phyloP scores from a whole-genome alignment of 495 filamentous ascomycete species.

The Xylaria intraflava region DNA sequence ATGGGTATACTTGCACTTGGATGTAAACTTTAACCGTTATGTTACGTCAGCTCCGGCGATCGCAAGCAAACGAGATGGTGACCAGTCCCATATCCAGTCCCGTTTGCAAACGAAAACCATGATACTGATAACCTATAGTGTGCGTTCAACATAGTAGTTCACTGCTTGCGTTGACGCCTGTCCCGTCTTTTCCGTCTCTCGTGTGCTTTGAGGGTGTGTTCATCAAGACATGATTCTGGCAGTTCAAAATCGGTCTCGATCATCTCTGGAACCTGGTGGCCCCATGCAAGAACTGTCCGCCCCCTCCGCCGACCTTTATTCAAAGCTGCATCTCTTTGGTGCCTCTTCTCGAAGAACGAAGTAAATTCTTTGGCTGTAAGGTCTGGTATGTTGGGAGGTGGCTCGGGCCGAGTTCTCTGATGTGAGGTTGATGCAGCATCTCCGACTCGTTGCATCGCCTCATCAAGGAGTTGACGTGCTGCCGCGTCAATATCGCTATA shows the following conservation, averaged over 20 bases:
- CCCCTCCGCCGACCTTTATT: constrained; percentile 52
- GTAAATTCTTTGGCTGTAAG: constrained; percentile 57
- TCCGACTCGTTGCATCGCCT: constrained; percentile 46
- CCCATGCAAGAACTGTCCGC: constrained; percentile 61
- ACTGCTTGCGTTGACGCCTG: constrained; percentile 23
- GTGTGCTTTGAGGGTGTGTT: constrained; percentile 58
- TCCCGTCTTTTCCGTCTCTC: constrained; percentile 52
- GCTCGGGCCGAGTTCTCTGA: constrained; percentile 27
- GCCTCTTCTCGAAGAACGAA: constrained; percentile 73
- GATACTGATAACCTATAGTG: background rate
- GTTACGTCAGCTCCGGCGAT: background rate
- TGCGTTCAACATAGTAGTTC: background rate
- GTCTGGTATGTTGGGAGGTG: constrained; percentile 27
- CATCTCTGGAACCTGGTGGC: constrained; percentile 70
- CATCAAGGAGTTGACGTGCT: constrained; percentile 66
- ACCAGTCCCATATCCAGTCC: background rate
- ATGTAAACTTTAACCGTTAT: background rate
- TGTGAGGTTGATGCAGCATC: constrained; percentile 17
- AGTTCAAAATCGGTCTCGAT: constrained; percentile 64
- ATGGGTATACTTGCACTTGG: background rate
- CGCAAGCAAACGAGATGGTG: background rate
- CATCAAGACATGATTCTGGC: constrained; percentile 61
- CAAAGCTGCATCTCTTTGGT: constrained; percentile 70
- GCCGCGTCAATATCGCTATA: constrained; percentile 67
- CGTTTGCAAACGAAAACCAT: background rate